These are phyloP conservation scores for Helminthosporium solani DNA, from an alignment of 2,329 filamentous ascomycete genomes.

Conservation along the genomic window DNA sequence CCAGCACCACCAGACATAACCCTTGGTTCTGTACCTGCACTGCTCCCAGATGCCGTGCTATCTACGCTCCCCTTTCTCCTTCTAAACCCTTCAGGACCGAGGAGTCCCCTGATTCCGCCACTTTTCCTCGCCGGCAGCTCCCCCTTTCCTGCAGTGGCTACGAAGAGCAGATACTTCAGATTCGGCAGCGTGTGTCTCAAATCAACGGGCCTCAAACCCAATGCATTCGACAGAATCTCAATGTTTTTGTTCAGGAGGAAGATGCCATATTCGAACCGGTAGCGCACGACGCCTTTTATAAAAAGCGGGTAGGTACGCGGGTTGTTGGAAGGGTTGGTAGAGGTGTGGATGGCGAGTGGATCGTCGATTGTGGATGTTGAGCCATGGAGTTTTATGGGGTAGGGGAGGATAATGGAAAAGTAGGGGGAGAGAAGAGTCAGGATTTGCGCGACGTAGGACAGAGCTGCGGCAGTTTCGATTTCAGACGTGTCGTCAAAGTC, in stretches of 20 bases:
- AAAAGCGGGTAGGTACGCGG: conserved; percentile 71
- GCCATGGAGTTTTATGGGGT: conserved; percentile 70
- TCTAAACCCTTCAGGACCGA: conserved; percentile 24
- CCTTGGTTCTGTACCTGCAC: conserved; percentile 7
- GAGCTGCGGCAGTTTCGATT: conserved; percentile 73
- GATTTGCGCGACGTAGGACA: conserved; percentile 77
- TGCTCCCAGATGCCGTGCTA: conserved; percentile 31
- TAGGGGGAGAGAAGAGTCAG: conserved; percentile 79
- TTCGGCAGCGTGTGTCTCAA: conserved; percentile 92
- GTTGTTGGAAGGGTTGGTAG: conserved; percentile 30
- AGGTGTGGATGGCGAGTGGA: conserved; percentile 57
- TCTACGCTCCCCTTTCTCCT: conserved; percentile 36
- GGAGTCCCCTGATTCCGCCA: conserved; percentile 38
- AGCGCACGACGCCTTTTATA: conserved; percentile 68
- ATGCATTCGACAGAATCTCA: conserved; percentile 63
- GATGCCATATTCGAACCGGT: conserved; percentile 93
- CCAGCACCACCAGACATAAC: not conserved
- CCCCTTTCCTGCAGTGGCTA: conserved; percentile 76
- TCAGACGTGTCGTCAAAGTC: conserved; percentile 70
- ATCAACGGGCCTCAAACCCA: conserved; percentile 79
- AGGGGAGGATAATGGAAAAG: conserved; percentile 74
- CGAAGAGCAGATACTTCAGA: conserved; percentile 86
- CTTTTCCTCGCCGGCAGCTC: conserved; percentile 53
- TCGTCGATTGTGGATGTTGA: conserved; percentile 77
- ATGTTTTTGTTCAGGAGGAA: conserved; percentile 98